These are phyloP conservation scores for Phaeotremella fagi DNA, from an alignment of 768 basidiomycete species.

Conservation along the genomic window DNA sequence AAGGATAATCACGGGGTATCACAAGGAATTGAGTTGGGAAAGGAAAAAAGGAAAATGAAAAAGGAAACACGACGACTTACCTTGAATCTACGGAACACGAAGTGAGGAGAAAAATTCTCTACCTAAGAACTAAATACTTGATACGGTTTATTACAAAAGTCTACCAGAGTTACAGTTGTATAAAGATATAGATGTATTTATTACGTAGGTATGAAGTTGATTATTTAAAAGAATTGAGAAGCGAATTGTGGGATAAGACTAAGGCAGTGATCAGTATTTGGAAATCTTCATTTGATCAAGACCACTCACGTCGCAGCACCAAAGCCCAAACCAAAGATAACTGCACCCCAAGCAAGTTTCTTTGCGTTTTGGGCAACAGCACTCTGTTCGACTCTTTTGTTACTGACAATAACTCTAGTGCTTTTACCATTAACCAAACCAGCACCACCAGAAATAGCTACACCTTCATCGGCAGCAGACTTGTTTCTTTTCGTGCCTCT, in stretches of 20 bases:
- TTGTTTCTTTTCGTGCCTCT: constrained; percentile 54
- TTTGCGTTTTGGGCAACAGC: constrained; percentile 62
- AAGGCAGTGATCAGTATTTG: neutral
- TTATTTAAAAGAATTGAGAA: constrained; percentile 11
- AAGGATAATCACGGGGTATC: no score
- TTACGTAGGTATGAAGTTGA: neutral
- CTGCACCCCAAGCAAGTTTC: constrained; percentile 74
- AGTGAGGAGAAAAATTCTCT: no score
- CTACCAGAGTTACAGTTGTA: no score
- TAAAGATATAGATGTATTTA: no score
- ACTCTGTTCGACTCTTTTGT: constrained; percentile 57
- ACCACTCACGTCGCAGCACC: constrained; percentile 57
- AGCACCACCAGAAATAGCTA: constrained; percentile 31
- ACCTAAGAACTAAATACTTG: no score
- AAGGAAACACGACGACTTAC: no score
- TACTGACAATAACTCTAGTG: constrained; percentile 59
- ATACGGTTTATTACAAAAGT: no score
- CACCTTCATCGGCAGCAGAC: constrained; percentile 57
- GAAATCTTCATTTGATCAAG: neutral
- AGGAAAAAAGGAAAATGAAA: no score
- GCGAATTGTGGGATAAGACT: constrained; percentile 23
- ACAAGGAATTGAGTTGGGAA: no score
- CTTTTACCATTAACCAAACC: constrained; percentile 40
- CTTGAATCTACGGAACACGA: no score
- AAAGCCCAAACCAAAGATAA: constrained; percentile 76